A percentile compares a stretch with the other conserved stretches of the same genome.
Conservation (phyloP, 2,329 filamentous ascomycete genomes). For the Juglanconis juglandina region DNA sequence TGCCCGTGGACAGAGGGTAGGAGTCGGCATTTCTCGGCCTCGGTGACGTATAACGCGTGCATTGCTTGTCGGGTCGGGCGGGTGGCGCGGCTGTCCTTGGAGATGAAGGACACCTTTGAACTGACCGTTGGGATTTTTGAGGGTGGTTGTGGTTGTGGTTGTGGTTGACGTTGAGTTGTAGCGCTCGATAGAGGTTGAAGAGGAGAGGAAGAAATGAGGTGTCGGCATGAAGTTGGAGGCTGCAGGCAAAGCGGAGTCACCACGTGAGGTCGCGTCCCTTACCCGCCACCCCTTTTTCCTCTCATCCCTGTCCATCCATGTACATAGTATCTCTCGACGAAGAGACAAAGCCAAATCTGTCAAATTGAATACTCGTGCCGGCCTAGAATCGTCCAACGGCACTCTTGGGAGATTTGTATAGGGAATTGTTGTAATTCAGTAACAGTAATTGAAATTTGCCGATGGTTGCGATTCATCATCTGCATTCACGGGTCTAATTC, state of each 20-base stretch:
- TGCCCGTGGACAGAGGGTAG: constrained; percentile 10
- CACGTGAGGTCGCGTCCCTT: constrained; percentile 3
- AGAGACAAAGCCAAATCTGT: too few relatives aligned
- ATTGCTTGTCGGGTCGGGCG: constrained; percentile 13
- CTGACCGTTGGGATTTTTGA: constrained; percentile 8
- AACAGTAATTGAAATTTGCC: too few relatives aligned
- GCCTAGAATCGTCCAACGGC: too few relatives aligned
- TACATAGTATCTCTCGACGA: not conserved
- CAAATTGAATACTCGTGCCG: too few relatives aligned
- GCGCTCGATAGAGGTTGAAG: not conserved
- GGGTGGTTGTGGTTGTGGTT: not conserved
- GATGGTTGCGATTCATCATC: too few relatives aligned
- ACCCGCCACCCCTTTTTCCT: not conserved
- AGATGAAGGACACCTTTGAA: constrained; percentile 19
- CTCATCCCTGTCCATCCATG: not conserved
- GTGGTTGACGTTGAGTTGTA: not conserved
- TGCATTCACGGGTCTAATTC: too few relatives aligned
- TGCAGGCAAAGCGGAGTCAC: not conserved
- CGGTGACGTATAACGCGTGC: constrained; percentile 15
- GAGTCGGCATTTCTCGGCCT: constrained; percentile 6
- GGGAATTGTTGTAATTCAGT: too few relatives aligned
- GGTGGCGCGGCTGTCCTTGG: constrained; percentile 16
- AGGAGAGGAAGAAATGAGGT: not conserved
- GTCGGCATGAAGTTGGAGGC: not conserved
- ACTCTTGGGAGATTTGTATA: too few relatives aligned